Evolutionary conservation across 1,284 basidiomycete species (phyloP).

Genomic region (Moesziomyces globuligerus): DNA sequence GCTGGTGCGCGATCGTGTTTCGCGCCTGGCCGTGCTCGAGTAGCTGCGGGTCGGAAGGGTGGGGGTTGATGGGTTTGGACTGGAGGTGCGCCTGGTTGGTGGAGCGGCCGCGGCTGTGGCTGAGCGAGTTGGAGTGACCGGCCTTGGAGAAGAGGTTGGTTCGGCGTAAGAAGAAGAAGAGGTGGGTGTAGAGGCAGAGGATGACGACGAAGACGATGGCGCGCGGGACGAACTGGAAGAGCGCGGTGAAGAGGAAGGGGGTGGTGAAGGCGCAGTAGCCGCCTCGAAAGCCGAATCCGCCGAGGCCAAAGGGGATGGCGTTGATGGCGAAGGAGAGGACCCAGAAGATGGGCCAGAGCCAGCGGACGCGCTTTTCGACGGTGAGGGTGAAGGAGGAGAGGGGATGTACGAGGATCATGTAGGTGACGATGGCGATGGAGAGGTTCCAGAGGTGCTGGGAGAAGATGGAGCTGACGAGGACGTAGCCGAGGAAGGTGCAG

Average conservation of each 20-base stretch:
- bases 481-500: conserved; percentile 55
- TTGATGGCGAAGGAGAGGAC: conserved; percentile 43
- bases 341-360: conserved; percentile 61
- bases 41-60: background rate
- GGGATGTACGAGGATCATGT: conserved; percentile 62
- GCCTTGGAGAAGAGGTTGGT: conserved; percentile 55
- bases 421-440: conserved; percentile 57
- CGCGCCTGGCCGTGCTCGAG: background rate
- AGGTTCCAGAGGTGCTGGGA: conserved; percentile 62
- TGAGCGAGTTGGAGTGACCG: conserved; percentile 21
- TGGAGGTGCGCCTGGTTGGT: conserved; percentile 1
- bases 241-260: conserved; percentile 32
- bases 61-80: conserved; percentile 8
- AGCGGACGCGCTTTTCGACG: conserved; percentile 50
- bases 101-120: conserved; percentile 12
- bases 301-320: conserved; percentile 43
- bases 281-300: conserved; percentile 49
- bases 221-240: conserved; percentile 56
- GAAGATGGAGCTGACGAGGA: conserved; percentile 50
- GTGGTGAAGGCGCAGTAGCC: conserved; percentile 54
- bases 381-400: conserved; percentile 49
- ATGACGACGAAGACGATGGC: conserved; percentile 54
- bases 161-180: conserved; percentile 62
- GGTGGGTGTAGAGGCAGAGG: conserved; percentile 59
- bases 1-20: too few species aligned